These are phyloP conservation scores for Fusarium euwallaceae DNA, from an alignment of 2,329 filamentous ascomycete genomes.

Conservation along the genomic window DNA sequence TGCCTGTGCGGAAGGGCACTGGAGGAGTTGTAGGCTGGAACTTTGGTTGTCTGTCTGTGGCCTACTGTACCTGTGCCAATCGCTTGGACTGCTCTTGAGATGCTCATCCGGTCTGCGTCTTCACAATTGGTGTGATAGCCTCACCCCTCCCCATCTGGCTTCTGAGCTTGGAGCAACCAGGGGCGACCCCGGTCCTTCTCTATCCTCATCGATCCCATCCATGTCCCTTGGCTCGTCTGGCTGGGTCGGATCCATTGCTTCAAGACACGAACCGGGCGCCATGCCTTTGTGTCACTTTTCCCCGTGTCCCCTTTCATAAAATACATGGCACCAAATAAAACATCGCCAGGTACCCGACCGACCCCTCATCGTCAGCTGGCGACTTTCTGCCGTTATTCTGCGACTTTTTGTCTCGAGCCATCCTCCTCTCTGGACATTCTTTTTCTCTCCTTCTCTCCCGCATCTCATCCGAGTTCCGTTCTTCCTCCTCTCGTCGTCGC, in stretches of 20 bases:
- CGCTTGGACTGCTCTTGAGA: constrained; percentile 15
- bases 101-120: constrained; percentile 19
- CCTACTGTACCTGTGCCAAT: constrained; percentile 20
- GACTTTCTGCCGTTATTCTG: constrained; percentile 26
- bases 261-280: constrained; percentile 49
- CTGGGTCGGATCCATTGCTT: constrained; percentile 47
- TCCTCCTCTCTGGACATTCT: constrained; percentile 25
- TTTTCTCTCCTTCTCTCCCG: constrained; percentile 19
- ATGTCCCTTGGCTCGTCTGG: constrained; percentile 46
- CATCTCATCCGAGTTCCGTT: not conserved
- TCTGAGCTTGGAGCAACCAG: constrained; percentile 30
- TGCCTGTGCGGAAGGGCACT: constrained; percentile 4
- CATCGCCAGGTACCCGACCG: constrained; percentile 46
- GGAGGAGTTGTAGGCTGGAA: constrained; percentile 16
- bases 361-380: constrained; percentile 44
- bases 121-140: constrained; percentile 32
- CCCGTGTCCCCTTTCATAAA: constrained; percentile 50
- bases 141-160: constrained; percentile 24
- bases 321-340: constrained; percentile 50
- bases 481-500: not conserved
- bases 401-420: constrained; percentile 26
- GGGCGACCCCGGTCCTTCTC: constrained; percentile 28
- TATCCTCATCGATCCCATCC: constrained; percentile 43
- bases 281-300: constrained; percentile 49
- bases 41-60: constrained; percentile 6